These are phyloP conservation scores for Penicillium sp. DNA, from an alignment of 2,329 filamentous ascomycete genomes.

Conservation along the genomic window DNA sequence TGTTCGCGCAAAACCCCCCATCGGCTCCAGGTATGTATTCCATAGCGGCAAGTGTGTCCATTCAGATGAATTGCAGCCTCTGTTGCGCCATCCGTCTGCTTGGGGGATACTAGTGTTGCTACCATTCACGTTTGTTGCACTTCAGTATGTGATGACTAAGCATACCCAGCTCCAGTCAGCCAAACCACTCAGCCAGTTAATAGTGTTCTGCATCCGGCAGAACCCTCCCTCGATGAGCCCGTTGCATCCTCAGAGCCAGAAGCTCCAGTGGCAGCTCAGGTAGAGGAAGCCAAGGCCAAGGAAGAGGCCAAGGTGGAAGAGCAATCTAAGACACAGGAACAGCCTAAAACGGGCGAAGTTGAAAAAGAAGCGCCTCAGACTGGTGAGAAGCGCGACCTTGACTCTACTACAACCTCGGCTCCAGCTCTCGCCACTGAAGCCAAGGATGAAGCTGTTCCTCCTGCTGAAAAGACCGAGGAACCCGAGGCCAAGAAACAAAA, in stretches of 20 bases:
- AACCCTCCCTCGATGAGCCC: slow-evolving; percentile 1
- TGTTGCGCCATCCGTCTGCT: neutral
- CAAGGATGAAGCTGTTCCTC: slow-evolving; percentile 12
- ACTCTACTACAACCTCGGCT: slow-evolving; percentile 6
- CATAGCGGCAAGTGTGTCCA: neutral
- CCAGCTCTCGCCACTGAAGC: slow-evolving; percentile 4
- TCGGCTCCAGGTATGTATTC: slow-evolving; percentile 26
- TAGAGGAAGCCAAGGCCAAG: slow-evolving; percentile 2
- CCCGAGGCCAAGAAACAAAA: slow-evolving; percentile 39
- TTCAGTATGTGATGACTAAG: slow-evolving; percentile 23
- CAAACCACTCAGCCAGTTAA: slow-evolving; percentile 16
- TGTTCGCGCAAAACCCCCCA: slow-evolving; percentile 10
- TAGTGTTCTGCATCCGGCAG: slow-evolving; percentile 13
- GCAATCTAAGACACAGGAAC: neutral
- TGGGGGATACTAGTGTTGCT: neutral
- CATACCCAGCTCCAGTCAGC: slow-evolving; percentile 8
- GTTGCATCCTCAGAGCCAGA: slow-evolving; percentile 12
- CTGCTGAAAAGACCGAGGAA: slow-evolving; percentile 17
- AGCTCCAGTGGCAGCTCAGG: slow-evolving; percentile 6
- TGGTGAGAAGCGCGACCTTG: slow-evolving; percentile 22
- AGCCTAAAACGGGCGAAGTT: neutral
- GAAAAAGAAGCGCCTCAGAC: slow-evolving; percentile 5
- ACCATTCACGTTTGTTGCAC: neutral
- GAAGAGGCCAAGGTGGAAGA: neutral
- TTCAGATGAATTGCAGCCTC: slow-evolving; percentile 2